Evolutionary conservation across 441 rosid genomes (phyloP), one percentile per base, ranked within the genome.

Genomic region (Gossypium trilobum): DNA sequence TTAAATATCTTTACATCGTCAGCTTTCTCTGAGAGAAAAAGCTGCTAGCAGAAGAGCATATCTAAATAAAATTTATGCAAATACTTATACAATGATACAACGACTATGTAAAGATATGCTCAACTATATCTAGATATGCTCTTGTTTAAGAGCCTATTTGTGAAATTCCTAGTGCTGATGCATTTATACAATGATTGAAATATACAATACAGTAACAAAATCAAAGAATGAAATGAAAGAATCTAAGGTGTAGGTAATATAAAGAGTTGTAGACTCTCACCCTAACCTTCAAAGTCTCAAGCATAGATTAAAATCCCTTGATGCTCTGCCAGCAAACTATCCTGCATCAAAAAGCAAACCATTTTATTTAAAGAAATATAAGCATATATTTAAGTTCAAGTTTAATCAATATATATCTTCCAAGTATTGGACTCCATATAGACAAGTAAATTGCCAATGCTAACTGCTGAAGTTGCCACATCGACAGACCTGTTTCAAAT

Each of bases 291-390:
- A 29, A 60, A 17, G 16, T 63, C 9, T 54, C 33, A 1, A 29
- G 27, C 46, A 27, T 17, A 22, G 48, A 33, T 51, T 42, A 62
- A 20, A 16, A 67, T 70, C 16, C 74, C 27, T 20, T 33, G 44
- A 16, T 39, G 76, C 36, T 73, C 78, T 78, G 74, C 56, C 1
- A 33, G 48, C 19, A 27, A 27, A 20, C 39, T 31, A 20, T 71
- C 75, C 85, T 83, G 81, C 81, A 75, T 55, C 54, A 44, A 22
- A 63, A 69, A 59, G 22, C 68, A 55, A 70, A 2, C 11, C 16
- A 3, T 71, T 50, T 16, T 5, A 25, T 20, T 74, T 33, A 31
- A 14, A 72, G 5, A 14, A 29, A 62, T 2, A 22, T 69, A 68
- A n/a, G 48, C 68, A n/a, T 0, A 10, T 46, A 52, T 2, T 0